Evolutionary conservation across 2,329 filamentous ascomycete genomes (phyloP), one percentile per base, ranked within the genome.

Genomic region (Pseudogymnoascus sp.): DNA sequence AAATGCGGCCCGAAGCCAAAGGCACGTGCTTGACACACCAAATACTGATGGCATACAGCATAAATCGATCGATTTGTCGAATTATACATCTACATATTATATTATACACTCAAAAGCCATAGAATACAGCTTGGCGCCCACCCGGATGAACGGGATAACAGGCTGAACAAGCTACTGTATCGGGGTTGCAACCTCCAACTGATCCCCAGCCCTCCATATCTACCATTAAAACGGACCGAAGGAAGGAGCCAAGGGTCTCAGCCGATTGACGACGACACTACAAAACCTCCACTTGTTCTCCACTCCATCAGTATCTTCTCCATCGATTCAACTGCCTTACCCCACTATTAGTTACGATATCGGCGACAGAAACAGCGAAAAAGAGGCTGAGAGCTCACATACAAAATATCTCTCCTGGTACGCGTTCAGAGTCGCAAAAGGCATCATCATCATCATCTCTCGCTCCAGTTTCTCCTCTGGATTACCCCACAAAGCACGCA

Each of bases 341-440:
- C 47, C 47, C 47, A 56, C 47, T 56, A 56, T 56, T 53, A 31
- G 47, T 56, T 56, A 56, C 47, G 47, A 56, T 56, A 56, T 56
- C 47, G 47, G 47, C 47, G 47, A 2, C 8, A 31, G 47, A 56
- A 56, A 56, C 6, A 56, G 25, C 47, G 47, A 18, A 44, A 21
- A 56, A 33, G 47, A 53, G 47, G 47, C 47, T 56, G 25, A 56
- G 47, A 56, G 14, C 14, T 56, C 25, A 12, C 47, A 56, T 56
- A 56, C 47, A 56, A 56, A 28, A 56, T 56, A 56, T 3, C 25
- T n/a, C 18, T 16, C 47, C n/a, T 12, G 47, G 47, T 33, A 56
- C n/a, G 47, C n/a, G 25, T 56, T 56, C n/a, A 31, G 4, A 16
- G 11, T 18, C 25, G 25, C 4, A 56, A 56, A 31, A 31, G 14